Evolutionary conservation across 768 basidiomycete species (phyloP).

Genomic region (Astraeus odoratus): DNA sequence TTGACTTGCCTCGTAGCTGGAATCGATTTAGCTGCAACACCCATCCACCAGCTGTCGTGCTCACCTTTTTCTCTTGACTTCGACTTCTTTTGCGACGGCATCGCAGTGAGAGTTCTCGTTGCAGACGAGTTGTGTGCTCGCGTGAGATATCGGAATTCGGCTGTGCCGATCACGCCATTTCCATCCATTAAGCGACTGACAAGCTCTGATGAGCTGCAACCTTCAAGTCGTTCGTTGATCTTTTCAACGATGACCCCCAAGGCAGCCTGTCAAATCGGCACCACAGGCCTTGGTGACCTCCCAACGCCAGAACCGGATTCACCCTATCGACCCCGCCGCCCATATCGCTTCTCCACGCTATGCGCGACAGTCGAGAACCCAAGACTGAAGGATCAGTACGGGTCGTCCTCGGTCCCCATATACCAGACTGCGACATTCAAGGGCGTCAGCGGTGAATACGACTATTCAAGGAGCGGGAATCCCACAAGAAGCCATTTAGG

Average conservation of each 20-base stretch:
- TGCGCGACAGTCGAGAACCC: conserved; percentile 92
- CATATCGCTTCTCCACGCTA: conserved; percentile 84
- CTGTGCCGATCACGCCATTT: neutral
- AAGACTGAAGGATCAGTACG: conserved; percentile 90
- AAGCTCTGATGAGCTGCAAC: too few species aligned
- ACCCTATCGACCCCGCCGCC: conserved; percentile 57
- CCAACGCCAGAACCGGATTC: conserved; percentile 82
- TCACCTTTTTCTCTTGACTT: conserved; percentile 44
- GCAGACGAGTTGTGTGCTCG: neutral
- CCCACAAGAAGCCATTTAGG: conserved; percentile 94
- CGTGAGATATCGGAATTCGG: neutral
- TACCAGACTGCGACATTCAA: conserved; percentile 99
- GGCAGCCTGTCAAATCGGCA: conserved; percentile 6
- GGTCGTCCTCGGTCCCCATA: conserved; percentile 91
- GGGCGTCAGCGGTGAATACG: conserved; percentile 82
- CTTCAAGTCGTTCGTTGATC: too few species aligned
- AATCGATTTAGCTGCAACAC: conserved; percentile 7
- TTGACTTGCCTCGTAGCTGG: conserved; percentile 44
- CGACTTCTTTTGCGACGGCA: conserved; percentile 41
- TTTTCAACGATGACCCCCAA: conserved; percentile 7
- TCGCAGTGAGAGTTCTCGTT: neutral
- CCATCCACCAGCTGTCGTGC: conserved; percentile 9
- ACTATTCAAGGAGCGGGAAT: conserved; percentile 94
- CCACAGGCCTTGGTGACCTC: conserved; percentile 39
- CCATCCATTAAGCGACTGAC: neutral